A percentile compares a stretch with the other conserved stretches of the same genome.
Evolutionary conservation across 139 green algal species (phyloP).

Genomic region (Picochlorum sp.): DNA sequence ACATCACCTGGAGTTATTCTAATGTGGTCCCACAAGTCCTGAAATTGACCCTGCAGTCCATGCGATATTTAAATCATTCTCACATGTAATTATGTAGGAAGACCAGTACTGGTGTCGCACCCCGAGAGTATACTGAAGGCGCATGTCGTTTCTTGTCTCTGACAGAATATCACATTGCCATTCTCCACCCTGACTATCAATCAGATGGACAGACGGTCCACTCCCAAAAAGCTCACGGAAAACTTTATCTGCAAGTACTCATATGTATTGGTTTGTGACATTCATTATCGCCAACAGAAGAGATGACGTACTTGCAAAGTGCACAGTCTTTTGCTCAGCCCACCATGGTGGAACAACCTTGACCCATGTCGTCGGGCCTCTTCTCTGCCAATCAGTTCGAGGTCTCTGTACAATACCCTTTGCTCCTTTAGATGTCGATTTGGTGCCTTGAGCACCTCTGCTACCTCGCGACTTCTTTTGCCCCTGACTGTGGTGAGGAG

Average conservation of each 20-base stretch:
- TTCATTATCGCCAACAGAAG: background rate
- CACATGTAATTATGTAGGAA: too few relatives aligned
- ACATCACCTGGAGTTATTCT: conserved; percentile 16
- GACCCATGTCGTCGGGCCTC: conserved; percentile 18
- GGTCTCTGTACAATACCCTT: conserved; percentile 4
- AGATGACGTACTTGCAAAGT: conserved; percentile 31
- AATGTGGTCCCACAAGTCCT: conserved; percentile 15
- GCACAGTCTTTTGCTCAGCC: conserved; percentile 31
- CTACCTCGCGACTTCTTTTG: background rate
- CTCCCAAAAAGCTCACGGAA: conserved; percentile 27
- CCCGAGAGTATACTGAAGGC: conserved; percentile 30
- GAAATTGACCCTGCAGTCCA: conserved; percentile 11
- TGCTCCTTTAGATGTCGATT: background rate
- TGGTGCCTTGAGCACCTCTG: background rate
- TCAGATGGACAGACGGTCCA: conserved; percentile 1
- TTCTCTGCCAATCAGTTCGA: conserved; percentile 33
- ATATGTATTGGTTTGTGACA: background rate
- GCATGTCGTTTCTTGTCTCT: conserved; percentile 28
- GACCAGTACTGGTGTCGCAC: background rate
- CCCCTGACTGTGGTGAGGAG: background rate
- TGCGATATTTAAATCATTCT: too few relatives aligned
- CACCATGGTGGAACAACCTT: conserved; percentile 38
- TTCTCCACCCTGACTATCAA: conserved; percentile 12
- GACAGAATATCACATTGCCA: conserved; percentile 15
- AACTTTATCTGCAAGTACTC: conserved; percentile 24